A percentile compares a stretch with the other conserved stretches of the same genome.
These are phyloP conservation scores for Neopestalotiopsis rosae DNA, from an alignment of 2,329 filamentous ascomycete genomes.

Conservation along the genomic window DNA sequence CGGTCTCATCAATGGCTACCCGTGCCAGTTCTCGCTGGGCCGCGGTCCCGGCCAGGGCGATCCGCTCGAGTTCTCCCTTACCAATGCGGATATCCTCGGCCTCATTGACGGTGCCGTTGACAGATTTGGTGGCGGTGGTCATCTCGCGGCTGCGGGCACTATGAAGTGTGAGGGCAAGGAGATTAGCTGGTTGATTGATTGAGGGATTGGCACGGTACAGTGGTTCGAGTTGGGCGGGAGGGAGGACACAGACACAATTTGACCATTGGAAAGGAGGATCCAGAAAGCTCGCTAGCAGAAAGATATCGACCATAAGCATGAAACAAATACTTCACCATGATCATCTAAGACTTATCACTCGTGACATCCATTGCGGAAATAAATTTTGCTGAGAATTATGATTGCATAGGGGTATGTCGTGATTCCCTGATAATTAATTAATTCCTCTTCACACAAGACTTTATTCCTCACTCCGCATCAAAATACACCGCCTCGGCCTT, in stretches of 20 bases:
- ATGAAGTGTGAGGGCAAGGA: conserved; percentile 18
- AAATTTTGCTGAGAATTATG: neutral
- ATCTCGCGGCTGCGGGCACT: conserved; percentile 16
- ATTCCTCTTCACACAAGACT: neutral
- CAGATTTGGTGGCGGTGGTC: conserved; percentile 9
- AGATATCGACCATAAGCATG: too few species aligned
- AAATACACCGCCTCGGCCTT: conserved; percentile 27
- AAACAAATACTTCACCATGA: too few species aligned
- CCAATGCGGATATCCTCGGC: conserved; percentile 17
- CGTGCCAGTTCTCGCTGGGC: conserved; percentile 17
- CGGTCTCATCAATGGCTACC: conserved; percentile 11
- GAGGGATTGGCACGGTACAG: neutral
- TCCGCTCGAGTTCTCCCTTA: conserved; percentile 17
- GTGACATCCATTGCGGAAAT: neutral
- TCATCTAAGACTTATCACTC: neutral
- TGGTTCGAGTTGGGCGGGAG: neutral
- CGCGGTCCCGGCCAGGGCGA: conserved; percentile 17
- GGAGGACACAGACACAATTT: neutral
- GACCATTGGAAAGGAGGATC: too few species aligned
- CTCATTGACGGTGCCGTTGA: conserved; percentile 17
- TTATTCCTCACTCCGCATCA: neutral
- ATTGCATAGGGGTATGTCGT: neutral
- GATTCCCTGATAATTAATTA: neutral
- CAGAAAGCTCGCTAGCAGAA: too few species aligned
- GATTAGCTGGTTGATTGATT: conserved; percentile 20